Evolutionary conservation across 2,329 filamentous ascomycete species (phyloP), one percentile per base, ranked within the genome.

Genomic region (Diaporthe velutina): DNA sequence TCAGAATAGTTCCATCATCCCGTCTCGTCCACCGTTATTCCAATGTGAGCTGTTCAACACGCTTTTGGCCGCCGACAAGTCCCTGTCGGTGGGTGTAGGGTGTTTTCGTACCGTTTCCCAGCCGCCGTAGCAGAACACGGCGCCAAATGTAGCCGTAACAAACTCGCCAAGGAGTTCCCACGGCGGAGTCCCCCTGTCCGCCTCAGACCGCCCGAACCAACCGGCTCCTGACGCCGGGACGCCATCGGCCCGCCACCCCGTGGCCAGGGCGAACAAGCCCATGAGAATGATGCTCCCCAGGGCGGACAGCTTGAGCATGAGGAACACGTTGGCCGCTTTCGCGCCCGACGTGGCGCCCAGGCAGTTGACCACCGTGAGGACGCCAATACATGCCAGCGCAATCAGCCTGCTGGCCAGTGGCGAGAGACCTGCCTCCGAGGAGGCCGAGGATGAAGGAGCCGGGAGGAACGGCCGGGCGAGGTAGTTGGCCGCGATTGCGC

Each of bases 401-500:
- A 85, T 79, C 22, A 82, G 68, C 78, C 86, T 87, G 52, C 83
- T 77, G 9, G 79, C 70, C 68, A 82, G 80, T 60, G 76, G 71
- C 64, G 71, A 72, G 77, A 78, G 70, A 15, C 58, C 25, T 4
- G 2, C 52, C 8, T 25, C 58, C 54, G 35, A 28, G 4, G 77
- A 70, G 52, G 66, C 73, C 74, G 67, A 28, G 22, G 64, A 40
- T 6, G 45, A 28, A 61, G 60, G 60, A 70, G 75, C 78, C 78
- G 70, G 79, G 79, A 81, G 55, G 80, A 79, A 73, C 19, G 82
- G 83, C 61, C 80, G 73, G 80, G 83, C 66, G 76, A 84, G 71
- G 79, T 83, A 84, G 73, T 87, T 82, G 38, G 84, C 83, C 73
- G 86, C 86, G 30, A 87, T 84, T 40, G 85, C 84, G 58, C 83